Evolutionary conservation across 805 yeast species (phyloP), one percentile per base, ranked within the genome.

Genomic region (Metschnikowia peoriensis): DNA sequence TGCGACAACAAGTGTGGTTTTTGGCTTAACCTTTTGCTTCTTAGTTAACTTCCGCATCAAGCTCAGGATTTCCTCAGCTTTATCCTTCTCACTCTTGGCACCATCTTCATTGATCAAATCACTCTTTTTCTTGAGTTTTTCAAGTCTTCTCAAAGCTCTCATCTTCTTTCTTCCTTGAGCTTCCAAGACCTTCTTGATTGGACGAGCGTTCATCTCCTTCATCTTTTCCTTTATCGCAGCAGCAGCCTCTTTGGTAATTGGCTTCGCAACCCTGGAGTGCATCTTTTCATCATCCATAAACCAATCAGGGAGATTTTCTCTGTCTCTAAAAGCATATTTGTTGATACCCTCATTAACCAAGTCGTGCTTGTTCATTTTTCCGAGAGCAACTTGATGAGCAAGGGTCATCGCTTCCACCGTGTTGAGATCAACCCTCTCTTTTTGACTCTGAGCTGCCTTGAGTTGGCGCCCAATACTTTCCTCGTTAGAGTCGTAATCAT

Each of bases 361-460:
- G 64, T 91, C 96, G 61, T 89, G 86, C 66, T 86, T 91, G 46
- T 85, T 82, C 75, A 79, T 88, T 63, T 89, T 91, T 9, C 97
- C 97, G 28, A 90, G 70, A 0, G 98, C 99, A 39, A 94, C 78
- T 70, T 94, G 91, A 66, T 94, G 99, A 0, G 99, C 99, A 62
- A 94, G 75, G 0, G 99, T 94, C 99, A 94, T 94, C 6, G 97
- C 97, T 67, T 91, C 96, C 1, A 88, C 96, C 1, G 97, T 91
- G 16, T 94, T 96, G 54, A 92, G 75, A 57, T 89, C 96, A 46
- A 89, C 84, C 54, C 83, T 86, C 48, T 82, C 77, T 53, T 81
- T 73, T 58, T 87, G 89, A 68, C 72, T 59, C 66, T 74, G 62
- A 46, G 73, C 61, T 65, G 66, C 62, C 71, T 75, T 57, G 69